Evolutionary conservation across 139 green algal genomes (phyloP).

Genomic region (Chlorella sp.): DNA sequence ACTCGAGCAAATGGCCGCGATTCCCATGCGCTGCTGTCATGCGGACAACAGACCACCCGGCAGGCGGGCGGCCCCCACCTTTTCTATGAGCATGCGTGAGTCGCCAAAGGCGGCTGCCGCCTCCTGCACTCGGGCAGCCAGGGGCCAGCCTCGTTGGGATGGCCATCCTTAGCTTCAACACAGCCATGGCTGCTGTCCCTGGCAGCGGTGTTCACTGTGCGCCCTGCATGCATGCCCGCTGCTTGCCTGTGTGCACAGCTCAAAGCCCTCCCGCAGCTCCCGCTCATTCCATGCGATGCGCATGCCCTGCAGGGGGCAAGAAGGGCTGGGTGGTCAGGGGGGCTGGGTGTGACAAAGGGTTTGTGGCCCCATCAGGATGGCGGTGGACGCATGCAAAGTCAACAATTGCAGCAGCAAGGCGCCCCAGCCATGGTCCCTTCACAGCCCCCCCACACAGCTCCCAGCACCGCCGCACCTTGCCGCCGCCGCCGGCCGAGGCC

Average conservation of each 20-base stretch:
- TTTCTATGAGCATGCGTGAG: conserved; percentile 85
- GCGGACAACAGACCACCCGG: too few relatives aligned
- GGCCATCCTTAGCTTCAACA: too few relatives aligned
- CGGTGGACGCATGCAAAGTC: too few relatives aligned
- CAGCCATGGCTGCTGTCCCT: background rate
- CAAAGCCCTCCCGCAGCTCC: conserved; percentile 57
- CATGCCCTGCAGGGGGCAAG: conserved; percentile 47
- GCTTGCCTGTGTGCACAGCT: conserved; percentile 58
- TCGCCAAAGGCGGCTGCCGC: conserved; percentile 80
- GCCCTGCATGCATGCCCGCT: background rate
- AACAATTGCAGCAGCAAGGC: too few relatives aligned
- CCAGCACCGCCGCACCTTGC: conserved; percentile 35
- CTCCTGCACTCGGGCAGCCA: conserved; percentile 54
- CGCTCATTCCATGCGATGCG: conserved; percentile 55
- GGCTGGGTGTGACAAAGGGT: too few relatives aligned
- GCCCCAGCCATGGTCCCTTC: too few relatives aligned
- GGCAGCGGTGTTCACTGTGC: background rate
- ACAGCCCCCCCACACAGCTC: background rate
- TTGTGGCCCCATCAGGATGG: too few relatives aligned
- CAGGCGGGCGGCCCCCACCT: too few relatives aligned
- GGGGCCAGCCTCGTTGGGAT: too few relatives aligned
- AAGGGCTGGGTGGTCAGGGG: too few relatives aligned
- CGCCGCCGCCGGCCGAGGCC: conserved; percentile 60
- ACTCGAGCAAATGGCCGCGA: background rate
- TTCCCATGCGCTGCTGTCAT: too few relatives aligned